These are phyloP conservation scores for Sporothrix pallida DNA, from an alignment of 2,329 filamentous ascomycete species.

Conservation along the genomic window DNA sequence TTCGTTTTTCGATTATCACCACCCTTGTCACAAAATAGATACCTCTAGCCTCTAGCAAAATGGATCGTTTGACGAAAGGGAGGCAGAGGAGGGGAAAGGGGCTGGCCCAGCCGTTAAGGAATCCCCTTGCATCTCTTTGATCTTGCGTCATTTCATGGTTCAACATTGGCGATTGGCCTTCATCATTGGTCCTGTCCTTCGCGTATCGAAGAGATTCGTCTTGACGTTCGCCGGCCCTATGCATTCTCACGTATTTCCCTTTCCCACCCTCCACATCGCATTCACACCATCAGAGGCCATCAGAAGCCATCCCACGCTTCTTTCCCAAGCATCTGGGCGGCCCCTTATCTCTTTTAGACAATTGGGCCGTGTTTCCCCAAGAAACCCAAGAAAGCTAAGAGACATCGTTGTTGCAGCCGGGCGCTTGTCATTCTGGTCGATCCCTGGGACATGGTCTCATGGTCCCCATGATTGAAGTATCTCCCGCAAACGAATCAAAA, in stretches of 20 bases:
- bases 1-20: neutral
- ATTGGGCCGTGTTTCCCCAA: neutral
- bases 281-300: neutral
- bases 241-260: slow-evolving; percentile 9
- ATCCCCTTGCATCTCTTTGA: slow-evolving; percentile 15
- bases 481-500: neutral
- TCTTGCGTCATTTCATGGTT: slow-evolving; percentile 2
- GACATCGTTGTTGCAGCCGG: neutral
- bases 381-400: too few species aligned
- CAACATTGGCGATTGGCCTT: neutral
- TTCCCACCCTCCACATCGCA: neutral
- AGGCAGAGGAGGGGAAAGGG: neutral
- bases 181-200: neutral
- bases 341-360: neutral
- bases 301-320: neutral
- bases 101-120: neutral
- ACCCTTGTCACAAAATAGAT: neutral
- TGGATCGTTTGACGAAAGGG: neutral
- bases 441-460: neutral
- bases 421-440: neutral
- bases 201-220: neutral
- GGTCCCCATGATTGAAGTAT: neutral
- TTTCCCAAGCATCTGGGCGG: neutral
- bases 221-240: neutral
- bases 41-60: neutral